Conservation (phyloP, 805 yeast species). For the Cyberlindnera galapagoensis region DNA sequence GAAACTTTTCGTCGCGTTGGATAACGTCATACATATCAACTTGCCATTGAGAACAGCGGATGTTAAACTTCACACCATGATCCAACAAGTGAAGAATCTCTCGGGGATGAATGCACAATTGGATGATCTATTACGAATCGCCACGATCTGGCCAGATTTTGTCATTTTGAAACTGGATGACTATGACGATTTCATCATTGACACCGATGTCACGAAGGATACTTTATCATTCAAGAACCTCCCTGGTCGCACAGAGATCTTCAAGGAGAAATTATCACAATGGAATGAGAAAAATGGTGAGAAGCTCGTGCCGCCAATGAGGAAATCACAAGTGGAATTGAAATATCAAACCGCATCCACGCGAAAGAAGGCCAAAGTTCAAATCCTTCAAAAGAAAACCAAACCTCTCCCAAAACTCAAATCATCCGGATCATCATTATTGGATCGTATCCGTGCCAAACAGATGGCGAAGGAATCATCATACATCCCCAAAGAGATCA, state of each 20-base stretch:
- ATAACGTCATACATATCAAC: constrained; percentile 13
- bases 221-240: constrained; percentile 7
- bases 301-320: constrained; percentile 12
- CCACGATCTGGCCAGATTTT: constrained; percentile 19
- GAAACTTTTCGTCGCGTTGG: constrained; percentile 16
- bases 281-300: constrained; percentile 15
- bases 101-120: constrained; percentile 6
- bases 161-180: constrained; percentile 11
- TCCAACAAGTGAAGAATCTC: constrained; percentile 14
- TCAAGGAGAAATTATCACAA: constrained; percentile 7
- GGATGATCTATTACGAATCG: constrained; percentile 14
- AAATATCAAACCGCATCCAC: background rate
- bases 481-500: constrained; percentile 19
- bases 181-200: constrained; percentile 15
- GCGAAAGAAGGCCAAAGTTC: constrained; percentile 9
- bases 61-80: constrained; percentile 8
- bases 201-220: constrained; percentile 11
- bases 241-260: constrained; percentile 4
- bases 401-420: constrained; percentile 1
- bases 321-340: background rate
- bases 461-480: constrained; percentile 23
- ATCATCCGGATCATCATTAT: constrained; percentile 21
- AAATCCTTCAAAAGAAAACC: constrained; percentile 4
- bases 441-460: constrained; percentile 34
- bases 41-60: constrained; percentile 16